These are phyloP conservation scores for Fonsecaea nubica DNA, from an alignment of 2,329 filamentous ascomycete genomes.

Conservation along the genomic window DNA sequence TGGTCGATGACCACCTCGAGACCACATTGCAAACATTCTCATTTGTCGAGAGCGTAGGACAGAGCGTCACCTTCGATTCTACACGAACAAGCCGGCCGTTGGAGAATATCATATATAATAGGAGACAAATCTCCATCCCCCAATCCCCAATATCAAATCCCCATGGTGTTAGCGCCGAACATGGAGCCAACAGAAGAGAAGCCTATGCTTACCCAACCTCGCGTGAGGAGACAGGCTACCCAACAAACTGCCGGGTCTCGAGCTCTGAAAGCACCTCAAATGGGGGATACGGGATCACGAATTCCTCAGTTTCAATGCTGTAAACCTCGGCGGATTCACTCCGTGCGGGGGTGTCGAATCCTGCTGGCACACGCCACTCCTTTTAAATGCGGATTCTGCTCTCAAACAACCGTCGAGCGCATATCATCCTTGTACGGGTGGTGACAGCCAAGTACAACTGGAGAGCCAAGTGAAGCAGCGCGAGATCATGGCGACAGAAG, in stretches of 20 bases:
- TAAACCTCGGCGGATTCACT: not conserved
- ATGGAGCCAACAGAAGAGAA: not conserved
- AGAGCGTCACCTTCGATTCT: not conserved
- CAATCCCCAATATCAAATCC: not conserved
- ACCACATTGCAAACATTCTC: not conserved
- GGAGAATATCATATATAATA: not conserved
- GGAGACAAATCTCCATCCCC: not conserved
- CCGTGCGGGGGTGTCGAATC: conserved; percentile 6
- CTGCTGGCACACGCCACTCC: not conserved
- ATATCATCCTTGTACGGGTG: not conserved
- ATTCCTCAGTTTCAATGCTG: not conserved
- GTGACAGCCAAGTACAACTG: not conserved
- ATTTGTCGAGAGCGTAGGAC: not conserved
- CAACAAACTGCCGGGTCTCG: not conserved
- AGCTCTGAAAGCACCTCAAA: not conserved
- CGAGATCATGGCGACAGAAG: not conserved
- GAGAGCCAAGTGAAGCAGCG: not conserved
- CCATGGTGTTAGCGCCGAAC: not conserved
- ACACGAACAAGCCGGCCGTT: not conserved
- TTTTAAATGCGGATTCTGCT: not conserved
- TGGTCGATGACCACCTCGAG: not conserved
- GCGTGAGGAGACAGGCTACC: not conserved
- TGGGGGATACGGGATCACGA: not conserved
- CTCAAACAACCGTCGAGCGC: not conserved
- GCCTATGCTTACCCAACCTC: not conserved